Conservation (phyloP, 345 rosid species). For the Citrus medica region DNA sequence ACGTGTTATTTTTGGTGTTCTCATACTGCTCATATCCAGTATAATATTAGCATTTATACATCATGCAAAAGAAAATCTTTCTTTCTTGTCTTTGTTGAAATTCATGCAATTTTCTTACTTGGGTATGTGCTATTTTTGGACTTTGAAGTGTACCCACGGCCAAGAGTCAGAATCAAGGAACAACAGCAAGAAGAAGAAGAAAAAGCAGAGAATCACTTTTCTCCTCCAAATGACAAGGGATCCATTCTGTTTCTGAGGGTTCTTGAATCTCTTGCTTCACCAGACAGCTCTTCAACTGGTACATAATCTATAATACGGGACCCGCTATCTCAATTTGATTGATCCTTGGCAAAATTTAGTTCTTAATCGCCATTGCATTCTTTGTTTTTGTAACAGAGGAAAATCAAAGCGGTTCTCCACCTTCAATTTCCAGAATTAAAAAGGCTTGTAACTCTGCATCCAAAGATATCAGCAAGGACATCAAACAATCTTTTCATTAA, state of each 20-base stretch:
- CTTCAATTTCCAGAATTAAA: constrained; percentile 7
- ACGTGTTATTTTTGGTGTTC: neutral
- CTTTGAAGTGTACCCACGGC: constrained; percentile 30
- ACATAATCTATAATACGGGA: neutral
- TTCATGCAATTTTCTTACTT: neutral
- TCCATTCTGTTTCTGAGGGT: constrained; percentile 12
- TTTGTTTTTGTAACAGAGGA: constrained; percentile 17
- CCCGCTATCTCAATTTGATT: neutral
- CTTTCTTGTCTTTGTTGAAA: neutral
- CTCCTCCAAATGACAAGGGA: constrained; percentile 6
- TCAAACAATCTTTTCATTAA: no score
- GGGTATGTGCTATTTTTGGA: neutral
- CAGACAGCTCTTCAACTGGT: neutral
- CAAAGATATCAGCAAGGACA: neutral
- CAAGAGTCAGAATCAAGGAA: no score
- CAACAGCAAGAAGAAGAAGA: neutral
- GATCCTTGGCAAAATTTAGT: neutral
- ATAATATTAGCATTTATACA: no score
- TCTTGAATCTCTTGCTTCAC: constrained; percentile 14
- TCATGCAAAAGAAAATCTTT: no score
- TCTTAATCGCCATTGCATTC: neutral
- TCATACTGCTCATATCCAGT: no score
- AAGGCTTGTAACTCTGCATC: neutral
- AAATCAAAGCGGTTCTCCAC: constrained; percentile 16
- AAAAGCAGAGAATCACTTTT: constrained; percentile 7